Evolutionary conservation across 75 land plant genomes (phyloP).

Genomic region (Pinus tabuliformis): DNA sequence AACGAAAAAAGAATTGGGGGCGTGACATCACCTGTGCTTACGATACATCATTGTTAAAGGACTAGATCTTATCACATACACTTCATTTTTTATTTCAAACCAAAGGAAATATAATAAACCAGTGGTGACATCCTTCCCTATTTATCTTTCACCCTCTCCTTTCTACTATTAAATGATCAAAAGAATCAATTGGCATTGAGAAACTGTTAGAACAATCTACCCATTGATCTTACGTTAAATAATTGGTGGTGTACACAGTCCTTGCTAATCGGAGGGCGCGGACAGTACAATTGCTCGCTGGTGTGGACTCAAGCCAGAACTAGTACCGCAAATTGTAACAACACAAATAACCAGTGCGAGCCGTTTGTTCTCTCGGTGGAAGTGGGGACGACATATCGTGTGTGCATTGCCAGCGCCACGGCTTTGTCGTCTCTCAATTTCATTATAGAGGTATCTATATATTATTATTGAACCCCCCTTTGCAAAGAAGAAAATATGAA

Average conservation of each 20-base stretch:
- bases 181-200: too few relatives aligned
- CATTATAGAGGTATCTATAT: conserved; percentile 40
- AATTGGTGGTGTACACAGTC: conserved; percentile 29
- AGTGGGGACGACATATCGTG: conserved; percentile 63
- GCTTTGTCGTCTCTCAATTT: conserved; percentile 56
- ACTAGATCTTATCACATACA: too few relatives aligned
- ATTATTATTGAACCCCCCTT: neutral
- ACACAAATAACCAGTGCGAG: conserved; percentile 52
- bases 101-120: too few relatives aligned
- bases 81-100: too few relatives aligned
- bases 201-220: too few relatives aligned
- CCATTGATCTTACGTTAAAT: too few relatives aligned
- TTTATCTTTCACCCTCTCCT: too few relatives aligned
- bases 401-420: conserved; percentile 55
- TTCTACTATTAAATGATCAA: too few relatives aligned
- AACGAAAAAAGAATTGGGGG: too few relatives aligned
- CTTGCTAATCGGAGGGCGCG: conserved; percentile 71
- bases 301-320: neutral
- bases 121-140: too few relatives aligned
- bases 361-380: conserved; percentile 49
- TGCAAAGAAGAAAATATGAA: neutral
- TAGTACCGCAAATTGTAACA: conserved; percentile 33
- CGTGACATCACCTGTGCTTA: too few relatives aligned
- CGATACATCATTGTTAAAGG: too few relatives aligned
- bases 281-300: conserved; percentile 55